These are phyloP conservation scores for Hippophae gyantsensis DNA, from an alignment of 306 rosid species.

Conservation along the genomic window DNA sequence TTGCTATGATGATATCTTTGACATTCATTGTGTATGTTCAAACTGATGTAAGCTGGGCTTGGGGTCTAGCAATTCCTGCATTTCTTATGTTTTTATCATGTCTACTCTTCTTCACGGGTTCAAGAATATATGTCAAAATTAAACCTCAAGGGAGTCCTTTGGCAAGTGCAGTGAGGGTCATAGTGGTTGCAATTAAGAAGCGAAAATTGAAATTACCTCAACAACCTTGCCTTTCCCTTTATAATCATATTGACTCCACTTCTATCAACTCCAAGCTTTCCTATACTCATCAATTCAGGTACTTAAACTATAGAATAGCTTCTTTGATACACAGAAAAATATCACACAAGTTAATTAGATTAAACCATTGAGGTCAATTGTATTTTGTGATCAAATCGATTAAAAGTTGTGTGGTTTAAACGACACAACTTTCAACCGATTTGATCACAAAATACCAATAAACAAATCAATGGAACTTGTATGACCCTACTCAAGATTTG, in stretches of 20 bases:
- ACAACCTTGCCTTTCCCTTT: conserved; percentile 49
- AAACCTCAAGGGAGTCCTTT: conserved; percentile 74
- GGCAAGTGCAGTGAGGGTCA: conserved; percentile 49
- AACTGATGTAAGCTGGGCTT: conserved; percentile 68
- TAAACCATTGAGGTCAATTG: too few species aligned
- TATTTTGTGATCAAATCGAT: too few species aligned
- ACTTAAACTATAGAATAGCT: not conserved
- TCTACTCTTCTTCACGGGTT: conserved; percentile 47
- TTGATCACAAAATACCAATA: too few species aligned
- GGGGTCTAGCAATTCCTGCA: conserved; percentile 71
- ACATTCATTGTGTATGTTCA: conserved; percentile 73
- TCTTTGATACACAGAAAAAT: too few species aligned
- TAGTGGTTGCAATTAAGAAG: conserved; percentile 51
- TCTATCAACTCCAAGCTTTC: conserved; percentile 49
- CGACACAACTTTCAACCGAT: too few species aligned
- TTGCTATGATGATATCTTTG: conserved; percentile 67
- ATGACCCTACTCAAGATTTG: too few species aligned
- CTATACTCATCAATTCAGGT: conserved; percentile 63
- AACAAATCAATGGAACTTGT: too few species aligned
- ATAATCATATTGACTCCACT: conserved; percentile 32
- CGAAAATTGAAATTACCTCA: conserved; percentile 37
- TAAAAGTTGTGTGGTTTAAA: too few species aligned
- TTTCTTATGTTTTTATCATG: conserved; percentile 64
- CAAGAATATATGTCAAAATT: conserved; percentile 61
- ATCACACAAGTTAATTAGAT: too few species aligned